phyloP scores from a whole-genome alignment of 2,329 filamentous ascomycete genomes.

The Pseudogymnoascus sp. region DNA sequence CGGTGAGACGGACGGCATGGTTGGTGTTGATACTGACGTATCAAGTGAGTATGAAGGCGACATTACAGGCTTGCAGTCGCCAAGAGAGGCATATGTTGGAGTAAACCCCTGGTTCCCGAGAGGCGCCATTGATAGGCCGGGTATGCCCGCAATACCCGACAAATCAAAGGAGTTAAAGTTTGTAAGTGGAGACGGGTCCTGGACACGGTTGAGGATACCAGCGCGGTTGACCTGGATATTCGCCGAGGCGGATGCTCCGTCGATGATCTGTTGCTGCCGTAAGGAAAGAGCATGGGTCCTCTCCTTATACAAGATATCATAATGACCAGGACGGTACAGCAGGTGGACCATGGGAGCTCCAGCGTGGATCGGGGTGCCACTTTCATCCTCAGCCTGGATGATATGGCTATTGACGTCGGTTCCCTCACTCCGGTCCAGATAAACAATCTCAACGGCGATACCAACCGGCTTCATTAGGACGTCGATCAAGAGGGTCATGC shows the following conservation, averaged over 20 bases:
- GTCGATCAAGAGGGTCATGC: slow-evolving; percentile 67
- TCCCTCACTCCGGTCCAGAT: slow-evolving; percentile 79
- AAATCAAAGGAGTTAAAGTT: slow-evolving; percentile 31
- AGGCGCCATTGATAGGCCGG: slow-evolving; percentile 21
- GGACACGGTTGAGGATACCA: slow-evolving; percentile 32
- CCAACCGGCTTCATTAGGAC: slow-evolving; percentile 71
- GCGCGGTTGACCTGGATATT: slow-evolving; percentile 48
- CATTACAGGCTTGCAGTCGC: neutral
- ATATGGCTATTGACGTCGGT: slow-evolving; percentile 57
- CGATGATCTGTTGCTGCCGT: slow-evolving; percentile 14
- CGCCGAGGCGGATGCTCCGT: slow-evolving; percentile 23
- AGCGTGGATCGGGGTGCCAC: slow-evolving; percentile 26
- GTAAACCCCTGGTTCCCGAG: slow-evolving; percentile 21
- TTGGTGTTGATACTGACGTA: neutral
- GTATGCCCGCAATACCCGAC: slow-evolving; percentile 23
- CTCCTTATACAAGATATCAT: slow-evolving; percentile 81
- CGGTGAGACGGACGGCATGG: neutral
- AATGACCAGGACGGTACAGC: slow-evolving; percentile 71
- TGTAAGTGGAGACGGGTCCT: slow-evolving; percentile 18
- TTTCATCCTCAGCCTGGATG: slow-evolving; percentile 34
- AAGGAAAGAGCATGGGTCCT: slow-evolving; percentile 18
- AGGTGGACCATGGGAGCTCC: slow-evolving; percentile 47
- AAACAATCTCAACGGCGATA: slow-evolving; percentile 78
- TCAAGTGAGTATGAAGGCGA: slow-evolving; percentile 3
- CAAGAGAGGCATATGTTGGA: neutral